phyloP scores from a whole-genome alignment of 257 asterid species.

The Petunia secreta region DNA sequence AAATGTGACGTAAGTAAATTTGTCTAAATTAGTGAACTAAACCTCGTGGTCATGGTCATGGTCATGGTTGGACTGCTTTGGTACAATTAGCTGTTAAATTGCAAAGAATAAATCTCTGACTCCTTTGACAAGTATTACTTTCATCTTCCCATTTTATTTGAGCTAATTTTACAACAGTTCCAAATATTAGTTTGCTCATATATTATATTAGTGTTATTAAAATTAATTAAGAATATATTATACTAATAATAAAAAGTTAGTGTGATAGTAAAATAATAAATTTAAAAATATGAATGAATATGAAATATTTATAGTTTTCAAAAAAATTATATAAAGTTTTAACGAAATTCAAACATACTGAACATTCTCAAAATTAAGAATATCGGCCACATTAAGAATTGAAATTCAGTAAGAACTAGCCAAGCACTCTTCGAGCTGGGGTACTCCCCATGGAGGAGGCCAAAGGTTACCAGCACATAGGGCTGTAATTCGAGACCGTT shows the following conservation, averaged over 20 bases:
- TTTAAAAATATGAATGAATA: background rate
- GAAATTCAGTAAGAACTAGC: background rate
- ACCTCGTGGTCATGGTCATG: conserved; percentile 9
- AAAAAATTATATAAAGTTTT: background rate
- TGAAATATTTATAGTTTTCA: background rate
- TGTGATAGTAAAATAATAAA: background rate
- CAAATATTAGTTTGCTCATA: background rate
- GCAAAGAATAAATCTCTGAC: background rate
- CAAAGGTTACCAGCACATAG: too few species aligned
- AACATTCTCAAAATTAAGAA: background rate
- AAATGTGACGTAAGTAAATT: conserved; percentile 21
- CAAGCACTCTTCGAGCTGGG: background rate
- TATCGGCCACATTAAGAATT: background rate
- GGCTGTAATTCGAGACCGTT: too few species aligned
- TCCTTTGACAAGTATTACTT: conserved; percentile 16
- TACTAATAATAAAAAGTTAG: background rate
- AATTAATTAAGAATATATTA: background rate
- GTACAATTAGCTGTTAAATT: background rate
- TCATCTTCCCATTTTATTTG: background rate
- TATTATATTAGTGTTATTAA: background rate
- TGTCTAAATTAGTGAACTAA: conserved; percentile 20
- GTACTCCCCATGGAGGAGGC: too few species aligned
- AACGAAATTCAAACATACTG: too few species aligned
- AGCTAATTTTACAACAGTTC: background rate
- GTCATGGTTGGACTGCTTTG: conserved; percentile 23